Conservation (phyloP, 257 asterid genomes). For the Ballota nigra region DNA sequence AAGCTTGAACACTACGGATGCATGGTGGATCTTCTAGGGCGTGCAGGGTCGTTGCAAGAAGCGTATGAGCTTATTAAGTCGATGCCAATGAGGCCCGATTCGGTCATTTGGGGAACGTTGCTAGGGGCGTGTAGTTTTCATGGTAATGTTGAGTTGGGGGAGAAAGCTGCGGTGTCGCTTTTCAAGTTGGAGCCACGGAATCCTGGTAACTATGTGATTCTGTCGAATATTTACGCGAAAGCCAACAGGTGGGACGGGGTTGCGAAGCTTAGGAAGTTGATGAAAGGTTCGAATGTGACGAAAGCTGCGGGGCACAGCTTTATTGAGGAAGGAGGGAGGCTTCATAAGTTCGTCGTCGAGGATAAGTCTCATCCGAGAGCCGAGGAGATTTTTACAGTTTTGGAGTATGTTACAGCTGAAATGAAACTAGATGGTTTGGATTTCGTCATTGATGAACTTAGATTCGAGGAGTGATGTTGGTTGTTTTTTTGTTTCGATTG, state of each 20-base stretch:
- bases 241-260: conserved; percentile 71
- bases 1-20: conserved; percentile 81
- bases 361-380: conserved; percentile 64
- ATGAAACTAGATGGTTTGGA: conserved; percentile 39
- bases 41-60: conserved; percentile 67
- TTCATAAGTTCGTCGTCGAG: conserved; percentile 73
- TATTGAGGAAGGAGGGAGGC: conserved; percentile 70
- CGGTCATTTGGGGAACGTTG: conserved; percentile 83
- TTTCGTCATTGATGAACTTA: not conserved
- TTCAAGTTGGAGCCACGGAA: conserved; percentile 68
- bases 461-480: not conserved
- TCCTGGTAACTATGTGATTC: conserved; percentile 85
- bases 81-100: conserved; percentile 87
- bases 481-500: not conserved
- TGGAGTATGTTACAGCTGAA: conserved; percentile 41
- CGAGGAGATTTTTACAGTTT: conserved; percentile 41
- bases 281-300: conserved; percentile 59
- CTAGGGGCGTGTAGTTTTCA: conserved; percentile 88
- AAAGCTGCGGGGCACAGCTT: conserved; percentile 85
- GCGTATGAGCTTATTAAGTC: conserved; percentile 51
- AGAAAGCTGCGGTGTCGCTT: conserved; percentile 64
- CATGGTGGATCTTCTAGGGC: conserved; percentile 84
- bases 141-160: conserved; percentile 62
- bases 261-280: conserved; percentile 61
- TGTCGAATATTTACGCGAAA: conserved; percentile 73